Base-by-base conservation (phyloP, 345 rosid genomes). In the Brassica rapa region DNA sequence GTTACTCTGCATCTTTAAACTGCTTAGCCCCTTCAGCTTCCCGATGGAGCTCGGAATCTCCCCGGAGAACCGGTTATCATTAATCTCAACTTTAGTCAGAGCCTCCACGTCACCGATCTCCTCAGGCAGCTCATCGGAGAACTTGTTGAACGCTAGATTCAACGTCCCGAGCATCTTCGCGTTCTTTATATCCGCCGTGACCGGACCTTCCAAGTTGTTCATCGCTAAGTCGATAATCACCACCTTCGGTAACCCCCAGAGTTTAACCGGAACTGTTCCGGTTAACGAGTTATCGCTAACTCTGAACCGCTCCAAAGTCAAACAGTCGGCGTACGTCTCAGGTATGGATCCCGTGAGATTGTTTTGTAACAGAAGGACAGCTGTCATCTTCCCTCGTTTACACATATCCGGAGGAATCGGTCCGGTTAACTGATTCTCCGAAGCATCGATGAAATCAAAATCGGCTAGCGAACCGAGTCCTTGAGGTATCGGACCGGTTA, bases 391-490 rank as follows among this genome's bases (percentile, higher is more conserved):
- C 68, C 98, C 96, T 23, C 74, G 72, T 80, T 91, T 89, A 82
- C 98, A 94, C 98, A 94, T 94, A 66, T 91, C 82, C 0, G 98
- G 91, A 0, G 98, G 98, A 71, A 94, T 87, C 3, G 89, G 74
- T 51, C 98, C 98, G 0, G 88, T 84, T 73, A 94, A 51, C 6
- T 66, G 51, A 82, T 94, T 94, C 83, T 90, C 98, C 0, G 98
- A 89, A 0, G 91, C 95, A 41, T 94, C 98, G 68, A 94, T 86
- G 89, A 69, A 89, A 83, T 81, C 82, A 7, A 94, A 92, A 14
- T 89, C 27, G 3, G 98, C 81, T 83, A 92, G 86, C 0, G 94
- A 89, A 57, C 98, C 98, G 0, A 94, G 85, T 75, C 85, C 82
- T 32, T 68, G 84, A 57, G 98, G 98, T n/a, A 94, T 81, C 49